These are phyloP conservation scores for Erodium trifolium DNA, from an alignment of 441 rosid species.

Conservation along the genomic window DNA sequence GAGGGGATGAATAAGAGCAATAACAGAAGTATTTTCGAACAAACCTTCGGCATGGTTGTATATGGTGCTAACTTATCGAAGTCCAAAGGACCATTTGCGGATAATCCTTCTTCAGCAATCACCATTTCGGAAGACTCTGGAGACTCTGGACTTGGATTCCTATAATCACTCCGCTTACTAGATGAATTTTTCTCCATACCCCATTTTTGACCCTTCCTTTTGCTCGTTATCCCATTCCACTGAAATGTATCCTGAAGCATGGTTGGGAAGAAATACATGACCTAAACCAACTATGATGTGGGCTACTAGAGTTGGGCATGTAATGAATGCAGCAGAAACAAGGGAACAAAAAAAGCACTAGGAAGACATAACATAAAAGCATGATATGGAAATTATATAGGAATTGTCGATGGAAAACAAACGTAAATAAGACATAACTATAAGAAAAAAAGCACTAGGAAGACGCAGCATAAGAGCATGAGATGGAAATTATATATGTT, in stretches of 20 bases:
- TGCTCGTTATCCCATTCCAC: conserved; percentile 85
- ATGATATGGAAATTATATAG: too few relatives aligned
- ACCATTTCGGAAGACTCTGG: conserved; percentile 33
- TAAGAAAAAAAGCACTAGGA: too few relatives aligned
- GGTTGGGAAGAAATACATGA: conserved; percentile 16
- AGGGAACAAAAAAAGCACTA: not conserved
- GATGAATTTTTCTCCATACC: conserved; percentile 57
- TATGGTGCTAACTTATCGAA: conserved; percentile 62
- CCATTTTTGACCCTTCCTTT: conserved; percentile 93
- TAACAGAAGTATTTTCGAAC: conserved; percentile 15
- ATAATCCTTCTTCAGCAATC: conserved; percentile 29
- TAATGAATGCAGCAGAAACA: not conserved
- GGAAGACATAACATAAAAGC: not conserved
- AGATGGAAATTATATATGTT: too few relatives aligned
- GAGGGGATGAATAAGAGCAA: not conserved
- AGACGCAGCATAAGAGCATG: too few relatives aligned
- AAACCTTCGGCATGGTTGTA: conserved; percentile 63
- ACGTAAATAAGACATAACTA: too few relatives aligned
- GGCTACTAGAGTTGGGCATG: not conserved
- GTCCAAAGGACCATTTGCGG: conserved; percentile 30
- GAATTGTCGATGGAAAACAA: too few relatives aligned
- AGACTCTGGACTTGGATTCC: conserved; percentile 35
- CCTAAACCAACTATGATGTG: conserved; percentile 7
- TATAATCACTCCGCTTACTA: conserved; percentile 34
- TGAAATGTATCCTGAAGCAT: conserved; percentile 43